Evolutionary conservation across 257 asterid genomes (phyloP), one percentile per base, ranked within the genome.

Genomic region (Solanum pinnatisectum): DNA sequence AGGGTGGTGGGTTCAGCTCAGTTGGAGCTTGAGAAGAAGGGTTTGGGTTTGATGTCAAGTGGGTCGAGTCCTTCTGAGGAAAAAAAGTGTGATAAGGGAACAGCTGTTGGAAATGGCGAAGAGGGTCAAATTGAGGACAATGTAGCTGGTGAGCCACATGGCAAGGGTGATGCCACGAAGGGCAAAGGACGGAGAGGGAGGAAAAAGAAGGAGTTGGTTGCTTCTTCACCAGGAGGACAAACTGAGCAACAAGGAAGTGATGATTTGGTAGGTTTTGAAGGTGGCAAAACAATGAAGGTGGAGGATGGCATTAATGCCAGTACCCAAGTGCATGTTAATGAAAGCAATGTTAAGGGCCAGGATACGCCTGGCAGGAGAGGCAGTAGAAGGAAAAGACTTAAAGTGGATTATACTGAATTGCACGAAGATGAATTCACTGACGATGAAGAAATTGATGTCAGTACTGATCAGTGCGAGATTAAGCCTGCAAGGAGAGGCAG

Each of bases 101-200:
- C 44, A 67, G n/a, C 56, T 27, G 40, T 40, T 8, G 71, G 42
- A 44, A 65, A 72, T 84, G 44, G 35, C 49, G 32, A 79, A 44
- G 56, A 30, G 18, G 67, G 32, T 87, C 36, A 81, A 23, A n/a
- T 77, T 56, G 59, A 40, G 49, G 87, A 87, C 86, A 84, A 40
- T 46, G 92, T 72, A 73, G 87, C 25, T 84, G 25, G 9, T 86
- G 30, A 70, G 35, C 59, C 40, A 27, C 33, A 15, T 6, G 44
- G 44, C 33, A 73, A 65, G 85, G 87, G 20, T 72, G 40, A 36
- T 60, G 14, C 76, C 70, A 10, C 6, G 22, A 83, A 87, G 71
- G 52, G 67, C 14, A 73, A 68, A 83, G 84, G 83, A 22, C 70
- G 39, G 32, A 42, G 91, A 36, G 91, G 86, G 74, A 73, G 86